A percentile compares a stretch with the other conserved stretches of the same genome.
Conservation (phyloP, 805 yeast genomes). For the Monosporozyma servazzii region DNA sequence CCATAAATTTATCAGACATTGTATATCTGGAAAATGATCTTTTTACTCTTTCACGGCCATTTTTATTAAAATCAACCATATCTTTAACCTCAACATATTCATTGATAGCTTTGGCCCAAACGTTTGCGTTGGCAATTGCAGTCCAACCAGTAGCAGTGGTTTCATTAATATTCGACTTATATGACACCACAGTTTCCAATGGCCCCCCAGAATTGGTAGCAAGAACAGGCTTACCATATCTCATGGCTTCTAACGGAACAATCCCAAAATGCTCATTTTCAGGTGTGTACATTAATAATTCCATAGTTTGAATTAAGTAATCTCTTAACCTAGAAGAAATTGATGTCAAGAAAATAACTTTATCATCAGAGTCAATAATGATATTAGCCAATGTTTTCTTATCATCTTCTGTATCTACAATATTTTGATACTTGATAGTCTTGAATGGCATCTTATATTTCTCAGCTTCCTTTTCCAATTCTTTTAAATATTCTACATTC, state of each 20-base stretch:
- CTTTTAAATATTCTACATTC: slow-evolving; percentile 61
- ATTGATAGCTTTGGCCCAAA: slow-evolving; percentile 48
- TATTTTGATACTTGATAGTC: slow-evolving; percentile 33
- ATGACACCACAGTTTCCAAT: slow-evolving; percentile 50
- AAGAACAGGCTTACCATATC: slow-evolving; percentile 68
- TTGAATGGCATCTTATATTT: slow-evolving; percentile 36
- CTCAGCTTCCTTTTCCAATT: slow-evolving; percentile 44
- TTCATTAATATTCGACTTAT: slow-evolving; percentile 22
- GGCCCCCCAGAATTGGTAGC: slow-evolving; percentile 94
- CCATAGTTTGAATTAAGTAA: slow-evolving; percentile 47
- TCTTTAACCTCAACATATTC: slow-evolving; percentile 26
- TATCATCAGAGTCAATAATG: slow-evolving; percentile 29
- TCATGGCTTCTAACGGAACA: slow-evolving; percentile 94
- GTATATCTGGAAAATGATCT: slow-evolving; percentile 31
- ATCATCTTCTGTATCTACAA: slow-evolving; percentile 9
- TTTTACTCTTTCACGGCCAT: slow-evolving; percentile 28
- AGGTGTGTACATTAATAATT: slow-evolving; percentile 77
- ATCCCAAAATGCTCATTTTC: slow-evolving; percentile 92
- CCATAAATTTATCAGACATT: slow-evolving; percentile 33
- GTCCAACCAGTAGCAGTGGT: slow-evolving; percentile 55
- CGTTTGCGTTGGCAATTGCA: slow-evolving; percentile 36
- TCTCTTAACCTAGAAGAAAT: slow-evolving; percentile 58
- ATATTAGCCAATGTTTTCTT: slow-evolving; percentile 7
- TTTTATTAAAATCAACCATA: slow-evolving; percentile 14
- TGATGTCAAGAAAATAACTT: slow-evolving; percentile 73